These are phyloP conservation scores for Myxozyma nipponensis DNA, from an alignment of 805 yeast species.

Conservation along the genomic window DNA sequence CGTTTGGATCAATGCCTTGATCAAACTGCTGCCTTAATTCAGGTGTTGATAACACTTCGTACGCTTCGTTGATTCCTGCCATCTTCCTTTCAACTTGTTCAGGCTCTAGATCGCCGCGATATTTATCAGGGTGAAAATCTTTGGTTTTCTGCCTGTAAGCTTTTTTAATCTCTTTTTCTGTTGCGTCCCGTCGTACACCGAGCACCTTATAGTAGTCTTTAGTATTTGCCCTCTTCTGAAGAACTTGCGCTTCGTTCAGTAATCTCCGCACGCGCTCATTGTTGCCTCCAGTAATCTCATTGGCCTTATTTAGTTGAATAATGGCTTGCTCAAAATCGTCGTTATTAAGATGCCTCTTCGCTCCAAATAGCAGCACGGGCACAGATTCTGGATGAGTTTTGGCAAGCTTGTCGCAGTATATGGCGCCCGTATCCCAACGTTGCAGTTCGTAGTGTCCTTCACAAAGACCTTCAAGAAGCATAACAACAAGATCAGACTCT, in stretches of 20 bases:
- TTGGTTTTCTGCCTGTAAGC: conserved; percentile 77
- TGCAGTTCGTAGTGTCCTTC: conserved; percentile 27
- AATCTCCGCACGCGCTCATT: conserved; percentile 28
- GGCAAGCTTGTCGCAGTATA: conserved; percentile 32
- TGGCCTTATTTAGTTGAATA: conserved; percentile 28
- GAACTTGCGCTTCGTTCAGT: conserved; percentile 31
- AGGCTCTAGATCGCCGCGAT: conserved; percentile 60
- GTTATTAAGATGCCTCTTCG: conserved; percentile 18
- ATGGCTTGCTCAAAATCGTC: conserved; percentile 33
- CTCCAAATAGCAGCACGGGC: conserved; percentile 32
- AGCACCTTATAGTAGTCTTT: conserved; percentile 79
- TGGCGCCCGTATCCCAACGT: conserved; percentile 31
- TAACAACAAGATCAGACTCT: conserved; percentile 22
- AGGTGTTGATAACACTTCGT: conserved; percentile 72
- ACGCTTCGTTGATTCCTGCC: conserved; percentile 91
- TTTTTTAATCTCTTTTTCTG: conserved; percentile 65
- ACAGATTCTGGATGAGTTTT: conserved; percentile 31
- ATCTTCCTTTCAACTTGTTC: conserved; percentile 75
- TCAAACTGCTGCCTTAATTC: conserved; percentile 66
- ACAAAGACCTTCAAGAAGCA: conserved; percentile 29
- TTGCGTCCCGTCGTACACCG: conserved; percentile 64
- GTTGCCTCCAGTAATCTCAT: conserved; percentile 21
- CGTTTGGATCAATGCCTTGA: conserved; percentile 51
- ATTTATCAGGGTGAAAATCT: conserved; percentile 89
- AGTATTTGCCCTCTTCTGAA: conserved; percentile 40